Base-by-base conservation (phyloP, 2,329 filamentous ascomycete species). In the Aspergillus puulaauensis region DNA sequence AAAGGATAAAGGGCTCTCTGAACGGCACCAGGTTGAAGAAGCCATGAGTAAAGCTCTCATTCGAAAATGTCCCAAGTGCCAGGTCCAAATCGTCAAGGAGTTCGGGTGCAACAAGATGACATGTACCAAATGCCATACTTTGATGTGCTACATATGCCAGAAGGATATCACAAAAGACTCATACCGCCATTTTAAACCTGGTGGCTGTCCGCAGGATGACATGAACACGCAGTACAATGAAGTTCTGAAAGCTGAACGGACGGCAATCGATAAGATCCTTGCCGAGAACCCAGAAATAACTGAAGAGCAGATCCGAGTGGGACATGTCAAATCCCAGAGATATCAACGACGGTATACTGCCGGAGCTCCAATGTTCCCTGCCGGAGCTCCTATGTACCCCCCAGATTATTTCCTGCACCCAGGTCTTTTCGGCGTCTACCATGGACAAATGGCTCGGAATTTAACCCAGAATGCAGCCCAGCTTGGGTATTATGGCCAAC, bases 51-150 rank as follows among this genome's bases (percentile, higher is more conserved):
- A 83, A 15, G 91, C 91, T 2, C 67, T 96, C 64, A 89, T 96
- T 54, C 84, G 91, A 19, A 85, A 79, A 27, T 96, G 91, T 53
- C 71, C 79, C 60, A 79, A 78, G 61, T 88, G 89, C 74, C 78
- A 81, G n/a, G 83, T 85, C n/a, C 85, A 87, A 0, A 95, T 93
- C 66, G 83, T 96, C 70, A 96, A 96, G 69, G 83, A 87, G 37
- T 71, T 78, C 33, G 91, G 91, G 3, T 96, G 91, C 77, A 96
- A 96, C 76, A 93, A 93, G 74, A 90, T 96, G 83, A 81, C 73
- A 0, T 96, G 91, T 71, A 78, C 83, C 0, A 81, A 82, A n/a
- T 87, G 84, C 64, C 59, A 66, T 3, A 80, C 80, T 44, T 58
- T 77, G 7, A 83, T 86, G 72, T 87, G 84, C 73, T 83, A 80